Percentiles rank a stretch among this genome's conserved stretches.
Evolutionary conservation across 1,284 basidiomycete genomes (phyloP).

Genomic region (Amylostereum areolatum): DNA sequence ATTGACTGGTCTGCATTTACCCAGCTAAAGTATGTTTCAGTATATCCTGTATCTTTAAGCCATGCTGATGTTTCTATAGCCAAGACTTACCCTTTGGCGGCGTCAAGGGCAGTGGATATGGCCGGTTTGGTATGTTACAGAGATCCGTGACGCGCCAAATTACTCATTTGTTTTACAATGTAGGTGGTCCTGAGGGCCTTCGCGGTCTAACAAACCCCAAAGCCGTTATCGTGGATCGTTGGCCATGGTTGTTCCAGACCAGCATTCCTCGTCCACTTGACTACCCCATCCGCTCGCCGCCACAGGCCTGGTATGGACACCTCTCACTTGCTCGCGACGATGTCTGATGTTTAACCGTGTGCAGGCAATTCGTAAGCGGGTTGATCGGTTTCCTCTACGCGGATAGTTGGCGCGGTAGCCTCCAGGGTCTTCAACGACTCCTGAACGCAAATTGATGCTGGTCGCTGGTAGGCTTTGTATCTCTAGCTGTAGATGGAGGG

Average conservation of each 20-base stretch:
- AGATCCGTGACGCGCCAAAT: neutral
- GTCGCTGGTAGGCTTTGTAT: neutral
- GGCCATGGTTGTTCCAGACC: slow-evolving; percentile 80
- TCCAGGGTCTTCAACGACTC: neutral
- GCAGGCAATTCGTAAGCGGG: neutral
- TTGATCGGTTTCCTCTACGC: neutral
- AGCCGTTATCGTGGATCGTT: slow-evolving; percentile 80
- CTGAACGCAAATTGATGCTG: neutral
- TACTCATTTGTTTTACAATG: slow-evolving; percentile 6
- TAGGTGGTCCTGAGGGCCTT: slow-evolving; percentile 89
- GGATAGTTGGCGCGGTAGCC: neutral
- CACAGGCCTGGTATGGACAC: slow-evolving; percentile 71
- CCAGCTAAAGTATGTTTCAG: slow-evolving; percentile 54
- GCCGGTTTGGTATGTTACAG: slow-evolving; percentile 67
- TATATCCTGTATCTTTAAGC: neutral
- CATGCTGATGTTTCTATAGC: slow-evolving; percentile 34
- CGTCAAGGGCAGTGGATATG: slow-evolving; percentile 84
- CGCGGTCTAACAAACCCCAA: slow-evolving; percentile 84
- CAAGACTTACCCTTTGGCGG: slow-evolving; percentile 96
- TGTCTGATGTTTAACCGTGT: slow-evolving; percentile 1
- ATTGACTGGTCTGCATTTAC: slow-evolving; percentile 5
- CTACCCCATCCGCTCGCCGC: slow-evolving; percentile 80
- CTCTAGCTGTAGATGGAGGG: too few relatives aligned
- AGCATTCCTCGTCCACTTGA: slow-evolving; percentile 81
- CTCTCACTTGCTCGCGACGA: neutral